These are phyloP conservation scores for Talaromyces marneffei DNA, from an alignment of 2,329 filamentous ascomycete species.

Conservation along the genomic window DNA sequence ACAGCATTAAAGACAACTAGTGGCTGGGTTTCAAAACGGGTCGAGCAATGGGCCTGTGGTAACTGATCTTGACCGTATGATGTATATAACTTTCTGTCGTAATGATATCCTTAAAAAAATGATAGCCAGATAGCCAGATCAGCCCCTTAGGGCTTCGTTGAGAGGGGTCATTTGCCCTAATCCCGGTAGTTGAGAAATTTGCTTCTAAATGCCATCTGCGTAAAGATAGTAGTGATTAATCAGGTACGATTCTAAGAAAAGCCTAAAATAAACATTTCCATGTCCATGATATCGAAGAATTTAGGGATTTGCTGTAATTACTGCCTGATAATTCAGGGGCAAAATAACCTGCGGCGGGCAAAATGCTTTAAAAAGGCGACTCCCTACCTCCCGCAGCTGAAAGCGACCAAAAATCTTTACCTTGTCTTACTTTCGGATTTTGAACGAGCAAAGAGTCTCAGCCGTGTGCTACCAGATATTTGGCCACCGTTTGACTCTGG, in stretches of 20 bases:
- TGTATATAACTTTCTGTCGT: not conserved
- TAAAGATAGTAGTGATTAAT: too few species aligned
- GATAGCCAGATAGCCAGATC: not conserved
- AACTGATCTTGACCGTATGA: not conserved
- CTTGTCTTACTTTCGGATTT: not conserved
- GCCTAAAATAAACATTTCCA: too few species aligned
- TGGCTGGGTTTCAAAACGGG: constrained; percentile 19
- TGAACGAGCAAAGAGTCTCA: not conserved
- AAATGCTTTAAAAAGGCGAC: not conserved
- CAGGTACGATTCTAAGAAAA: too few species aligned
- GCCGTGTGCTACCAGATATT: not conserved
- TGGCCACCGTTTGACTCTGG: not conserved
- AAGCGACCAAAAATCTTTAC: not conserved
- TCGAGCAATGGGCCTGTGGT: constrained; percentile 6
- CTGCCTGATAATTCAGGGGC: not conserved
- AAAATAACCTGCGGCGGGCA: not conserved
- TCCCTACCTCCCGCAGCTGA: not conserved
- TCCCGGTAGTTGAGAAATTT: not conserved
- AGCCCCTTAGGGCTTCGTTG: not conserved
- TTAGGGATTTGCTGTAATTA: not conserved
- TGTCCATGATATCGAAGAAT: not conserved
- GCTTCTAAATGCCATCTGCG: not conserved
- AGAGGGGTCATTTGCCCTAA: not conserved
- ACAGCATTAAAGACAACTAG: constrained; percentile 22
- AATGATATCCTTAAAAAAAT: not conserved